Conservation (phyloP, 768 basidiomycete genomes). For the Suillus lakei region DNA sequence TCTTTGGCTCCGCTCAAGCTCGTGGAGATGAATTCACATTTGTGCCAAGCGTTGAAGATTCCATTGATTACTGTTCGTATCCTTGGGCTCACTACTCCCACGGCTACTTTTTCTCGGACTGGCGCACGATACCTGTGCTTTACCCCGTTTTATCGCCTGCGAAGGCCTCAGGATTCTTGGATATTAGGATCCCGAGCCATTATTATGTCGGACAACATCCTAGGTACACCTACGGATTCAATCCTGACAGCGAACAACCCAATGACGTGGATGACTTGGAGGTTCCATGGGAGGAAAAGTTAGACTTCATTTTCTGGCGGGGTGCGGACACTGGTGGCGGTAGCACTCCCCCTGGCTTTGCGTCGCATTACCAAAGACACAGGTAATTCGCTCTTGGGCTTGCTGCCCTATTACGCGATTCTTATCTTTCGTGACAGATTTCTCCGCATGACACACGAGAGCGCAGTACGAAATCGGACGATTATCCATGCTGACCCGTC, state of each 20-base stretch:
- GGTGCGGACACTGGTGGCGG: conserved; percentile 97
- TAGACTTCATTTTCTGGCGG: conserved; percentile 90
- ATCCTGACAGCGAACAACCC: conserved; percentile 70
- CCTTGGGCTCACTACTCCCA: conserved; percentile 88
- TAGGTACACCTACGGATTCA: conserved; percentile 92
- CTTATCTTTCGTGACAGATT: conserved; percentile 44
- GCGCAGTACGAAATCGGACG: conserved; percentile 52
- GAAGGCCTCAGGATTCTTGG: conserved; percentile 81
- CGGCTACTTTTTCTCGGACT: conserved; percentile 97
- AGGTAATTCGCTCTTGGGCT: conserved; percentile 47
- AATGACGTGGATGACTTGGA: conserved; percentile 87
- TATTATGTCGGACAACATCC: conserved; percentile 89
- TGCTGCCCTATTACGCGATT: conserved; percentile 7
- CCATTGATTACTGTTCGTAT: conserved; percentile 76
- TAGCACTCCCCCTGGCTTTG: conserved; percentile 82
- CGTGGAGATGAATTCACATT: conserved; percentile 69
- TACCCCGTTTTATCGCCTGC: conserved; percentile 96
- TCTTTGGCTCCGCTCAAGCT: conserved; percentile 28
- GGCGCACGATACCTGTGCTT: conserved; percentile 85
- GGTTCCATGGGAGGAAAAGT: conserved; percentile 85
- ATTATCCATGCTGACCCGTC: conserved; percentile 75
- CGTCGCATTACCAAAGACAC: conserved; percentile 85
- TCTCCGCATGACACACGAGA: conserved; percentile 75
- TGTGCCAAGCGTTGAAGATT: conserved; percentile 58
- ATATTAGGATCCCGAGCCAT: conserved; percentile 94